These are phyloP conservation scores for Boletus fagicola DNA, from an alignment of 768 basidiomycete genomes.

Conservation along the genomic window DNA sequence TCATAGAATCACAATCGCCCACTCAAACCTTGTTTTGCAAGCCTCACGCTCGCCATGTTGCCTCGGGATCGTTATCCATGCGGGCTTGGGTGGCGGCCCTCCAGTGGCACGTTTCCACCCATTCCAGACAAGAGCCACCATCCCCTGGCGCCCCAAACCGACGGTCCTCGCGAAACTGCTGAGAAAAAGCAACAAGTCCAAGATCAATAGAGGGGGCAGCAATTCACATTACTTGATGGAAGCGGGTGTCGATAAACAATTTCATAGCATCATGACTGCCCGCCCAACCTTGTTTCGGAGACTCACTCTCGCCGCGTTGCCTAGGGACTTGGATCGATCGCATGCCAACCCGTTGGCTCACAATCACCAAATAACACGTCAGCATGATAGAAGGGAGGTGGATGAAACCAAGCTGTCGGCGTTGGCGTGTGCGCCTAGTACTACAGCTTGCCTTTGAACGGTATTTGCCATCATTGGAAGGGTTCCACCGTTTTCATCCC, in stretches of 20 bases:
- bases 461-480: neutral
- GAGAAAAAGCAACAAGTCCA: neutral
- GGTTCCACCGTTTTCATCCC: neutral
- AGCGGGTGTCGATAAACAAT: no score
- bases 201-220: neutral
- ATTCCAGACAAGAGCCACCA: neutral
- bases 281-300: neutral
- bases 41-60: slow-evolving; percentile 1
- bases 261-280: neutral
- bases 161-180: neutral
- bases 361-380: neutral
- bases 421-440: slow-evolving; percentile 13
- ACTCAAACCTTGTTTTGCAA: neutral
- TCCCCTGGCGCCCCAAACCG: neutral
- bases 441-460: slow-evolving; percentile 2
- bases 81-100: neutral
- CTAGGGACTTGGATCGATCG: slow-evolving; percentile 1
- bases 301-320: neutral
- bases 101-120: neutral
- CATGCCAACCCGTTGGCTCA: neutral
- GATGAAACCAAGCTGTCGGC: slow-evolving; percentile 1
- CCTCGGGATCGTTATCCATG: neutral
- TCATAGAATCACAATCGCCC: neutral
- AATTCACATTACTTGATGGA: neutral
- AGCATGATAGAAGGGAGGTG: neutral